Evolutionary conservation across 106 monocot species (phyloP).

Genomic region (Dendrobium chrysotoxum): DNA sequence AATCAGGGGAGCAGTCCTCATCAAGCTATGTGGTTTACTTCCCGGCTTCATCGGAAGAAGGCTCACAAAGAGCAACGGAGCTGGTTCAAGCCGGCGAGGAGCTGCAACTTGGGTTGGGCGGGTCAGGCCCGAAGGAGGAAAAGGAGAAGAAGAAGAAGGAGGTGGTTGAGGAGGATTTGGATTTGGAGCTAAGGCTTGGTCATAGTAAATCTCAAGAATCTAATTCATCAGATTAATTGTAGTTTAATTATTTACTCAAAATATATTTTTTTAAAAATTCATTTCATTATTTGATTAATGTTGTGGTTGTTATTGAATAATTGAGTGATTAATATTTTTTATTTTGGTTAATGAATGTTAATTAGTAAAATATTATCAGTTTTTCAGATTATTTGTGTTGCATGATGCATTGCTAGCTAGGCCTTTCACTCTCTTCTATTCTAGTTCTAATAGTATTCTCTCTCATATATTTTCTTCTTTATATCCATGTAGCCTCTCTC

Average conservation of each 20-base stretch:
- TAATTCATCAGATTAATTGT: not conserved
- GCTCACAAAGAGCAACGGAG: not conserved
- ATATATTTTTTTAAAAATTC: not conserved
- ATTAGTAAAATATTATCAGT: too few relatives aligned
- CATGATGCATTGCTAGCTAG: too few relatives aligned
- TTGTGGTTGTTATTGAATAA: too few relatives aligned
- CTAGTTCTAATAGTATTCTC: too few relatives aligned
- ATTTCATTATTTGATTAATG: not conserved
- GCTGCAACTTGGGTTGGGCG: not conserved
- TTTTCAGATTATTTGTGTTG: too few relatives aligned
- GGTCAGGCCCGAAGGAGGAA: not conserved
- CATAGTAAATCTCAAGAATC: not conserved
- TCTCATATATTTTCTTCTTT: too few relatives aligned
- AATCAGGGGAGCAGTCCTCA: not conserved
- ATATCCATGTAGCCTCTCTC: too few relatives aligned
- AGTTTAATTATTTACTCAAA: not conserved
- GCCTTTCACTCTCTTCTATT: too few relatives aligned
- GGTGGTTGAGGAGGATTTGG: slow-evolving; percentile 9
- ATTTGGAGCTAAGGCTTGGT: slow-evolving; percentile 28
- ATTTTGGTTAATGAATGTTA: too few relatives aligned
- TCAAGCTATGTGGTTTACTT: not conserved
- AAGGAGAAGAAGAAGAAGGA: too few relatives aligned
- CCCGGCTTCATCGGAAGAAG: not conserved
- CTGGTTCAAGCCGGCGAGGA: not conserved
- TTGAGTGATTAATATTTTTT: too few relatives aligned